Conservation (phyloP, 1,139 yeast genomes). For the Suzukiozyma palmioleophila region DNA sequence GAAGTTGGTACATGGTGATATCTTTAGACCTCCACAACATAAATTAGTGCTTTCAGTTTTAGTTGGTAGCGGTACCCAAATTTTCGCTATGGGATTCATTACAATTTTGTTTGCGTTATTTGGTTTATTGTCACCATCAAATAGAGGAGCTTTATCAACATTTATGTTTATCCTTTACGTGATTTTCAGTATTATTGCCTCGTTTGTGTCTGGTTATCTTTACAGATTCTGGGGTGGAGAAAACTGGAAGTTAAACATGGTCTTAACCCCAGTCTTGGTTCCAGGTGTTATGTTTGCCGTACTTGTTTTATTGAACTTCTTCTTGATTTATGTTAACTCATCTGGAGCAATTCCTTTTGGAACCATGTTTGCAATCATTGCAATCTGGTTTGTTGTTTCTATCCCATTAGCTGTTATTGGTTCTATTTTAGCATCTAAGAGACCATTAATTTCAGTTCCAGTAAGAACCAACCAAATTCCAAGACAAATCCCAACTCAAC, state of each 20-base stretch:
- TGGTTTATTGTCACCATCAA: slow-evolving; percentile 90
- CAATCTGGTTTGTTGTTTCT: slow-evolving; percentile 82
- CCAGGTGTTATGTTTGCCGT: slow-evolving; percentile 70
- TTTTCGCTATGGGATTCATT: slow-evolving; percentile 69
- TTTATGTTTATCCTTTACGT: slow-evolving; percentile 83
- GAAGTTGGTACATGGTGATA: slow-evolving; percentile 95
- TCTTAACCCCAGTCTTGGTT: slow-evolving; percentile 76
- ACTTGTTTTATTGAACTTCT: slow-evolving; percentile 73
- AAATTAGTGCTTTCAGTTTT: slow-evolving; percentile 71
- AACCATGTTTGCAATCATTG: slow-evolving; percentile 75
- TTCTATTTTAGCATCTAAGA: slow-evolving; percentile 70
- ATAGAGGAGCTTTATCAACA: slow-evolving; percentile 90
- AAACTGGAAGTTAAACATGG: slow-evolving; percentile 81
- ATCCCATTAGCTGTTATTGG: slow-evolving; percentile 83
- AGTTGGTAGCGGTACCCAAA: slow-evolving; percentile 86
- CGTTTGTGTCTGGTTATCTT: slow-evolving; percentile 79
- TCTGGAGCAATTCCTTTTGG: slow-evolving; percentile 96
- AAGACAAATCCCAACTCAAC: slow-evolving; percentile 90
- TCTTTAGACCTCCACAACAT: slow-evolving; percentile 78
- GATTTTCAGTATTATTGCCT: slow-evolving; percentile 73
- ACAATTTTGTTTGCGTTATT: slow-evolving; percentile 80
- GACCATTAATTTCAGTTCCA: slow-evolving; percentile 58
- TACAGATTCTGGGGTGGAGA: slow-evolving; percentile 92
- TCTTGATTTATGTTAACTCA: slow-evolving; percentile 71
- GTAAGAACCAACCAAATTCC: slow-evolving; percentile 92